A percentile compares a stretch with the other conserved stretches of the same genome.
These are phyloP conservation scores for Camelina laxa DNA, from an alignment of 345 rosid species.

Conservation along the genomic window DNA sequence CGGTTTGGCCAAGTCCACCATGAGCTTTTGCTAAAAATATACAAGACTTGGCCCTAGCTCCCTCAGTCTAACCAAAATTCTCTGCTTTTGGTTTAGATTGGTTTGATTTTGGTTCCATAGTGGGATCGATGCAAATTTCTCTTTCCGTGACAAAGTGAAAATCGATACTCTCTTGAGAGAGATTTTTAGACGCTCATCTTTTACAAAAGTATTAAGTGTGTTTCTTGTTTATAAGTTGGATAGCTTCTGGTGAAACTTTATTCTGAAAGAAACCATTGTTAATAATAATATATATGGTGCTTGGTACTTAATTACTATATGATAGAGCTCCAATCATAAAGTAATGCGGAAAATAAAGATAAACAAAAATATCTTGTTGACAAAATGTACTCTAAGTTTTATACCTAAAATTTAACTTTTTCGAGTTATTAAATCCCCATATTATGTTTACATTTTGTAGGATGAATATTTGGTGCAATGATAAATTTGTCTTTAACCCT, in stretches of 20 bases:
- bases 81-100: slow-evolving; percentile 3
- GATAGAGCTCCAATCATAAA: not conserved
- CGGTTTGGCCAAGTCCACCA: slow-evolving; percentile 48
- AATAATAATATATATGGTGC: not conserved
- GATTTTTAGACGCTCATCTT: not conserved
- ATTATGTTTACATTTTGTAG: not conserved
- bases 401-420: too few species aligned
- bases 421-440: not conserved
- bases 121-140: not conserved
- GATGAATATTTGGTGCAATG: not conserved
- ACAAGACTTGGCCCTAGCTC: slow-evolving; percentile 26
- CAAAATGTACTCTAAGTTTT: not conserved
- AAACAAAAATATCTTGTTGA: not conserved
- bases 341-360: not conserved
- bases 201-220: not conserved
- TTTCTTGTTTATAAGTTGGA: not conserved
- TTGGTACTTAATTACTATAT: not conserved
- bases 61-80: slow-evolving; percentile 1
- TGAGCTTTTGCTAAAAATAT: slow-evolving; percentile 16
- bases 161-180: not conserved
- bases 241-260: not conserved
- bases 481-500: not conserved
- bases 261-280: not conserved
- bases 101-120: not conserved
- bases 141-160: not conserved